These are phyloP conservation scores for Chlorophyllum brunneum DNA, from an alignment of 768 basidiomycete species.

Conservation along the genomic window DNA sequence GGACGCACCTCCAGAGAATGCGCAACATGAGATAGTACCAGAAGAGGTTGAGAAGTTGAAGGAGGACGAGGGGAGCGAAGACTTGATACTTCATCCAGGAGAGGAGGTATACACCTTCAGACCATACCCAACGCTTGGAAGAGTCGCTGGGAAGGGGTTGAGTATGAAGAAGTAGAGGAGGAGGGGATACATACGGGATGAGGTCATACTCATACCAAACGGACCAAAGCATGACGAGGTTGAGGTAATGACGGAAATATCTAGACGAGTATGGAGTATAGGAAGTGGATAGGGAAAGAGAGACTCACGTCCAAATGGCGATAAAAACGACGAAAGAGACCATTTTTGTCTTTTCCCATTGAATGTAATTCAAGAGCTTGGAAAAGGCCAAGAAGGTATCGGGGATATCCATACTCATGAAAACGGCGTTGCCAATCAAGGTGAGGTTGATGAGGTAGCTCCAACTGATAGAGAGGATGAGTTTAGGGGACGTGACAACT, in stretches of 20 bases:
- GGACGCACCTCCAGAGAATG: constrained; percentile 64
- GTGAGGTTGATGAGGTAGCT: constrained; percentile 81
- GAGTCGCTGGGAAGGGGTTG: constrained; percentile 36
- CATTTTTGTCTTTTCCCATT: constrained; percentile 58
- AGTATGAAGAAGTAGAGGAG: not conserved
- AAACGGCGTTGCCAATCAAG: constrained; percentile 86
- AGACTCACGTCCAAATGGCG: constrained; percentile 74
- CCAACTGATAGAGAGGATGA: constrained; percentile 53
- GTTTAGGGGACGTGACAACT: not conserved
- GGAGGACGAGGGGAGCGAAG: constrained; percentile 64
- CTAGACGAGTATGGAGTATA: constrained; percentile 32
- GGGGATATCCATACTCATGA: constrained; percentile 95
- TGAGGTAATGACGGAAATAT: constrained; percentile 92
- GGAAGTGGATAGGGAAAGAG: not conserved
- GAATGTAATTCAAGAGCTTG: constrained; percentile 87
- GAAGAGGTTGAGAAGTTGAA: constrained; percentile 87
- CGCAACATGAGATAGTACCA: constrained; percentile 89
- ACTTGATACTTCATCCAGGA: constrained; percentile 84
- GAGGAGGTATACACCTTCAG: constrained; percentile 64
- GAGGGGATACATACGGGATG: constrained; percentile 55
- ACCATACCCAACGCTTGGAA: constrained; percentile 53
- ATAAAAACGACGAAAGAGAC: constrained; percentile 64
- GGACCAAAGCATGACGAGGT: constrained; percentile 82
- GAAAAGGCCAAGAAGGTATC: constrained; percentile 83
- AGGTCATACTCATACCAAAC: constrained; percentile 77